These are phyloP conservation scores for Cucumis melo DNA, from an alignment of 306 rosid genomes.

Conservation along the genomic window DNA sequence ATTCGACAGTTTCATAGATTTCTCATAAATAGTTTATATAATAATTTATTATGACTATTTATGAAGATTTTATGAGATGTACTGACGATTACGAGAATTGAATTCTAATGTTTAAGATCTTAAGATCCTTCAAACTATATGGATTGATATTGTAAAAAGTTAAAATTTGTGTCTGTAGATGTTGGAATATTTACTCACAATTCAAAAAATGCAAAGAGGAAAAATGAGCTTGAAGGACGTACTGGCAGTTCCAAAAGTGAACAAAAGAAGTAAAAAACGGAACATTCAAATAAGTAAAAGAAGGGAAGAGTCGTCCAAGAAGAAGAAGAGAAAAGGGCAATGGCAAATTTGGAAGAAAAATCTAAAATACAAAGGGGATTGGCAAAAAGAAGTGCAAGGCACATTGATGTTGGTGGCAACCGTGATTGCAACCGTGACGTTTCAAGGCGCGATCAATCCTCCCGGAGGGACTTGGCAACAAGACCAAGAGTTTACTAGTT, in stretches of 20 bases:
- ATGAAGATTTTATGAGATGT: no score
- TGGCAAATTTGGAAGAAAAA: neutral
- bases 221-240: no score
- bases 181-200: neutral
- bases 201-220: neutral
- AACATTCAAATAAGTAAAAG: neutral
- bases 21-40: no score
- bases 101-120: no score
- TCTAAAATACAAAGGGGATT: neutral
- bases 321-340: neutral
- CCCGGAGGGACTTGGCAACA: neutral
- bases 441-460: neutral
- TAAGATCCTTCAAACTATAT: no score
- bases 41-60: no score
- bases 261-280: neutral
- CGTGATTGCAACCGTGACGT: neutral
- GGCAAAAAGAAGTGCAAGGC: neutral
- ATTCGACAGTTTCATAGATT: no score
- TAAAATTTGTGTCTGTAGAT: neutral
- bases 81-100: no score
- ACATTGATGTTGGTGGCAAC: conserved; percentile 1
- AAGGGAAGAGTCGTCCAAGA: neutral
- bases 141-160: no score
- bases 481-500: neutral
- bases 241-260: neutral